These are phyloP conservation scores for Chytriomyces confervae DNA, from an alignment of 192 early-diverging fungal genomes.

Conservation along the genomic window DNA sequence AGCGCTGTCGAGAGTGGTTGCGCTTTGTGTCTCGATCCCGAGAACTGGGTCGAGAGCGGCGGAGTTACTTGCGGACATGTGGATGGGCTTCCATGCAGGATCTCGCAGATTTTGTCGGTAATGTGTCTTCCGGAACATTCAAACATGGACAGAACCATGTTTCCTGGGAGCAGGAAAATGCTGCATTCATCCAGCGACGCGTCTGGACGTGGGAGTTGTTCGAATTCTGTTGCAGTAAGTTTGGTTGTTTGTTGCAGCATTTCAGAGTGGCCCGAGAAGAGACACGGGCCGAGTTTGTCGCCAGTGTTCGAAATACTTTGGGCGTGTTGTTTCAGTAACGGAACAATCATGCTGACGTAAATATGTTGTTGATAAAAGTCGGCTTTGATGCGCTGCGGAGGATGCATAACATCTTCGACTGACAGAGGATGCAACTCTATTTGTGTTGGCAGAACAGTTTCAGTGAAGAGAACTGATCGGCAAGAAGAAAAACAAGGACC, in stretches of 20 bases:
- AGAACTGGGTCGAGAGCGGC: not conserved
- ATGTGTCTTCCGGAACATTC: slow-evolving; percentile 5
- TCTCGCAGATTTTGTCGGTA: slow-evolving; percentile 6
- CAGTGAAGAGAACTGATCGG: not conserved
- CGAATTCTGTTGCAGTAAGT: not conserved
- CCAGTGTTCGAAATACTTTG: not conserved
- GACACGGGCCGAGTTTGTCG: not conserved
- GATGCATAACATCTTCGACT: slow-evolving; percentile 46
- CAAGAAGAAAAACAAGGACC: not conserved
- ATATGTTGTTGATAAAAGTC: slow-evolving; percentile 15
- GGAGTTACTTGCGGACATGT: not conserved
- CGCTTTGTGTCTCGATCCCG: not conserved
- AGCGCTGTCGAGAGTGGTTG: slow-evolving; percentile 1
- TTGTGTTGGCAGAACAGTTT: not conserved
- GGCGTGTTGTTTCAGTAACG: not conserved
- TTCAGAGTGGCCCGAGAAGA: slow-evolving; percentile 16
- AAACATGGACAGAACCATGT: slow-evolving; percentile 10
- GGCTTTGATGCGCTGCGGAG: slow-evolving; percentile 39
- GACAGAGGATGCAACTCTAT: slow-evolving; percentile 42
- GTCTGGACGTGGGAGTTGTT: slow-evolving; percentile 13
- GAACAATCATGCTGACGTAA: slow-evolving; percentile 18
- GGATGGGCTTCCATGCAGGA: not conserved
- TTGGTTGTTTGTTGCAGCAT: not conserved
- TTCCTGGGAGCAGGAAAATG: slow-evolving; percentile 7
- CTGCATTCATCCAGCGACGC: slow-evolving; percentile 17